Base-by-base conservation (phyloP, 2,329 filamentous ascomycete genomes). In the Ophiostoma ulmi region DNA sequence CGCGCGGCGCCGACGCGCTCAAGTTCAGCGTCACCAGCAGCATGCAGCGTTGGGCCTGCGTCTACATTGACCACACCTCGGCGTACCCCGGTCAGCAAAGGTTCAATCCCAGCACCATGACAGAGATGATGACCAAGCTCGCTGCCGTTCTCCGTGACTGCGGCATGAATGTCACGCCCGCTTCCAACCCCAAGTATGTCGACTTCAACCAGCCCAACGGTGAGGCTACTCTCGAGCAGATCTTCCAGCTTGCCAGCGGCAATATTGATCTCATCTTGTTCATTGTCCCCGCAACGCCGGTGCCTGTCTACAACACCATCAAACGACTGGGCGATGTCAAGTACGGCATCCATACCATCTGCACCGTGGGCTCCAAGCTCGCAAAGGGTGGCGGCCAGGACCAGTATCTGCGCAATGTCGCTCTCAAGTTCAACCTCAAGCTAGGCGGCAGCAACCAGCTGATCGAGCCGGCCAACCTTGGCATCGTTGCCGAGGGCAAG, bases 371-470 rank as follows among this genome's bases (percentile, higher is more conserved):
- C 3, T 76, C 80, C 1, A 89, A 89, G 74, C 78, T 88, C 2
- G 73, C 72, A 4, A 78, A 76, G n/a, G 74, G 75, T 6, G n/a
- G 35, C 22, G 67, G 69, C 38, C 64, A 77, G 69, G 67, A 76
- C 75, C 75, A 86, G 72, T 87, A 87, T 72, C 80, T 83, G 55
- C 82, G 81, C 2, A 88, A 88, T 68, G 78, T 86, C 11, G 82
- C 81, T 1, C 77, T 92, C 67, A 92, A 88, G 77, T 81, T 90
- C 77, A 92, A 92, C 75, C 80, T 90, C 38, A 91, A 90, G 75
- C 78, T 85, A 1, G 87, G 87, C 5, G 87, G 88, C 0, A 77
- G 81, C 1, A 90, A 90, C 73, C 88, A 91, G 72, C 75, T 77
- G 0, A 77, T 91, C 0, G 75, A 79, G 1, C 74, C 79, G 13